Conservation (phyloP, 345 rosid species). For the Populus tremula region DNA sequence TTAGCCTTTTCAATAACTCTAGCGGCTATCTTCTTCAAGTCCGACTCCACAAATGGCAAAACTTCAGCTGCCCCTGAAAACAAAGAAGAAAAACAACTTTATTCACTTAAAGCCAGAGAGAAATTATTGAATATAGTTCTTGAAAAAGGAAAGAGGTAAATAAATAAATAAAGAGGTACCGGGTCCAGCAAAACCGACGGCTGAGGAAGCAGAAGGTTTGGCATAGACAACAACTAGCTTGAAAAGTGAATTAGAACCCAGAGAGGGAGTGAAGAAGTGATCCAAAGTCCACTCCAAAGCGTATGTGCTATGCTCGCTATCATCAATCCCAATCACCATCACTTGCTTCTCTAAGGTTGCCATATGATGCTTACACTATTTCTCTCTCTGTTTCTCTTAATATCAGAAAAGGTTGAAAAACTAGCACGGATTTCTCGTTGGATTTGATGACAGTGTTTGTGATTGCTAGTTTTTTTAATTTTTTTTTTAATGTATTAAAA, state of each 20-base stretch:
- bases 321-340: slow-evolving; percentile 64
- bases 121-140: not conserved
- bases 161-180: slow-evolving; percentile 31
- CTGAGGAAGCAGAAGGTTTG: slow-evolving; percentile 60
- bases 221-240: slow-evolving; percentile 75
- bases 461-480: too few relatives aligned
- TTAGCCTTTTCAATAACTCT: slow-evolving; percentile 65
- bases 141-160: not conserved
- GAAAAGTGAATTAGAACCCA: slow-evolving; percentile 52
- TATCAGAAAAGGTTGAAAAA: not conserved
- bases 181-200: slow-evolving; percentile 70
- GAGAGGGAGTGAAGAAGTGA: slow-evolving; percentile 59
- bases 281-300: slow-evolving; percentile 86
- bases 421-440: not conserved
- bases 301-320: slow-evolving; percentile 68
- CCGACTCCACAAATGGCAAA: slow-evolving; percentile 61
- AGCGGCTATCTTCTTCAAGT: slow-evolving; percentile 68
- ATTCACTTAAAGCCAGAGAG: not conserved
- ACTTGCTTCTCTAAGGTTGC: slow-evolving; percentile 46
- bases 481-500: too few relatives aligned
- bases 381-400: too few relatives aligned
- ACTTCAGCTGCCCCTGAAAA: slow-evolving; percentile 68
- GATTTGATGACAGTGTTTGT: not conserved
- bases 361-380: slow-evolving; percentile 10
- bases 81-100: not conserved